Base-by-base conservation (phyloP, 176 grass and related monocot species). In the Bothriochloa decipiens region DNA sequence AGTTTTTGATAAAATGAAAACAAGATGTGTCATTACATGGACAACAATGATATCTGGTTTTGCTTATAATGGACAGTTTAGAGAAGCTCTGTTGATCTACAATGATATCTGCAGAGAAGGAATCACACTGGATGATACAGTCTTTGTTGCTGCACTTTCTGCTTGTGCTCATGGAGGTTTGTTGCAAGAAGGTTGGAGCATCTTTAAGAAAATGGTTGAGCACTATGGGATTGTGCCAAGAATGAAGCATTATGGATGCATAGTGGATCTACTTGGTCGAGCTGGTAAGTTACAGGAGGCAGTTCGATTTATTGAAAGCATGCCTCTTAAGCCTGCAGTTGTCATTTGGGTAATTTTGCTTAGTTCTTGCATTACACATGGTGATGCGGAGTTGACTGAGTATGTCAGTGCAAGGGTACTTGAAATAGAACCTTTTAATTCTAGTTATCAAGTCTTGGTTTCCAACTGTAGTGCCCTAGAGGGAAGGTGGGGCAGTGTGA, bases 11-110 rank as follows among this genome's bases (percentile, higher is more conserved):
- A 57, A 67, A 80, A 87, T 91, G 76, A 68, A 46, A 58, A 77
- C 76, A 28, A 84, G 61, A 74, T 81, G 89, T 45, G 37, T 87
- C 40, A 81, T 91, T 72, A 91, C 89, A 85, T 91, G 89, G 89
- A 91, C 89, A 84, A 18, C 89, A 58, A 91, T 91, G 85, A 87
- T 91, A 25, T 87, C 85, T 71, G 89, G 85, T 12, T 72, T 91
- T 81, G 89, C 85, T 72, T 91, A 81, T 57, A 91, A 87, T 72
- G 89, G 89, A 22, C 64, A 32, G 9, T 72, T 86, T 70, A 72
- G 18, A 77, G 85, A 91, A 66, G 89, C 89, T 11, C 22, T 87
- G 32, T 32, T 74, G 37, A 4, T 81, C 29, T 87, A 87, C 47
- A 65, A 55, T 53, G 40, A 87, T 65, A 87, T 91, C 81, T 84